Evolutionary conservation across 23 red algal species (phyloP).

Genomic region (Gracilaria vermiculophylla): DNA sequence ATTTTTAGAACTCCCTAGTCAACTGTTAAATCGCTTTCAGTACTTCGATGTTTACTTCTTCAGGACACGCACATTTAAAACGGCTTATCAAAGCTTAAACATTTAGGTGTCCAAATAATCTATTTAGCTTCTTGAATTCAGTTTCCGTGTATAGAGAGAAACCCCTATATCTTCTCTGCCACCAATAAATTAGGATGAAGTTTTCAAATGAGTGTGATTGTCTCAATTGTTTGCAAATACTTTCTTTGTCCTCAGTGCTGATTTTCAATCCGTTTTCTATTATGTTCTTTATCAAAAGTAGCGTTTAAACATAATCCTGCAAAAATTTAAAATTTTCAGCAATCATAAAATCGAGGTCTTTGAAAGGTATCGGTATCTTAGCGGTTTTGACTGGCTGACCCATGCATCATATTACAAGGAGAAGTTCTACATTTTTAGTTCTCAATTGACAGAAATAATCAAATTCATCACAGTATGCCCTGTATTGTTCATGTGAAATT

Average conservation of each 20-base stretch:
- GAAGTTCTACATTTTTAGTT: too few relatives aligned
- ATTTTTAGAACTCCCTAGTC: neutral
- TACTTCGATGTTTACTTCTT: neutral
- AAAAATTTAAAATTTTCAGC: neutral
- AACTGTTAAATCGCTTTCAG: neutral
- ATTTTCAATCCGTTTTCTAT: neutral
- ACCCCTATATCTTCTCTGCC: neutral
- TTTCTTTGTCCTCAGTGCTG: neutral
- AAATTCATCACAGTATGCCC: neutral
- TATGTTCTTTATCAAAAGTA: neutral
- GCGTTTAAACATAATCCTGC: neutral
- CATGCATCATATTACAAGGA: neutral
- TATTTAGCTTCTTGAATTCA: neutral
- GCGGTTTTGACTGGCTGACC: neutral
- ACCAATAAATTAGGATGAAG: neutral
- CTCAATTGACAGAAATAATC: neutral
- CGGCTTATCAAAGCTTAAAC: neutral
- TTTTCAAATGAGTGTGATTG: neutral
- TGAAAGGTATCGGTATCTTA: neutral
- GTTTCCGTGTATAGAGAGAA: constrained; percentile 5
- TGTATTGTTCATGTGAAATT: neutral
- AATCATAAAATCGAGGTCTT: neutral
- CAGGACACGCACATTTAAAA: neutral
- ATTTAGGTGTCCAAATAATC: neutral
- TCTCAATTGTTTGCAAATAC: neutral